phyloP scores from a whole-genome alignment of 768 basidiomycete genomes.

The Amanita jacksonii region DNA sequence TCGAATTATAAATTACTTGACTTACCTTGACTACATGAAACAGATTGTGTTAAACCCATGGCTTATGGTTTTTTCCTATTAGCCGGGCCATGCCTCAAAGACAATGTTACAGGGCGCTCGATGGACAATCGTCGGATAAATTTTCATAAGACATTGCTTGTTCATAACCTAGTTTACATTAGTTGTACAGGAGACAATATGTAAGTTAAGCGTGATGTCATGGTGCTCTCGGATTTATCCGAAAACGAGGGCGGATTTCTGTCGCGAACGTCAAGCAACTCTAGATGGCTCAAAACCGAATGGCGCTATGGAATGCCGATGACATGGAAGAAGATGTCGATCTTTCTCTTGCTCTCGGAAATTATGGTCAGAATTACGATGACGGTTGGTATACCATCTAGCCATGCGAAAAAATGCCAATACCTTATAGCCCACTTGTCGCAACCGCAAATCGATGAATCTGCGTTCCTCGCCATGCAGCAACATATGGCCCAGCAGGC shows the following conservation, averaged over 20 bases:
- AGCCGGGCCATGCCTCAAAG: too few relatives aligned
- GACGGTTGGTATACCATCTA: constrained; percentile 35
- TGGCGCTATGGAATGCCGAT: constrained; percentile 68
- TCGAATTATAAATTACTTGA: background rate
- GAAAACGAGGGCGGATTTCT: background rate
- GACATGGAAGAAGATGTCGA: constrained; percentile 80
- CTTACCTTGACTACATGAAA: constrained; percentile 3
- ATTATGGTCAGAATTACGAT: constrained; percentile 63
- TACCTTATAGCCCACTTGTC: constrained; percentile 30
- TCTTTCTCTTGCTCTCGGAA: constrained; percentile 56
- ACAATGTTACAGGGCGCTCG: too few relatives aligned
- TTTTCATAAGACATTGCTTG: too few relatives aligned
- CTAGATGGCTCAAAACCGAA: constrained; percentile 56
- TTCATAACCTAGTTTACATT: too few relatives aligned
- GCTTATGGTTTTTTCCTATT: constrained; percentile 64
- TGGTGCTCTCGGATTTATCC: constrained; percentile 2
- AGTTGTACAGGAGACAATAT: too few relatives aligned
- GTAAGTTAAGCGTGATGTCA: too few relatives aligned
- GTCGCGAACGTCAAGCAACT: background rate
- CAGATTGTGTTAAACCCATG: constrained; percentile 39
- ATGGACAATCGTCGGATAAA: too few relatives aligned
- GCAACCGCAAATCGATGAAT: constrained; percentile 63
- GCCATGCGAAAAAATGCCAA: constrained; percentile 1
- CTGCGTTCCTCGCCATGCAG: constrained; percentile 62
- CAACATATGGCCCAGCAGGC: constrained; percentile 80